Base-by-base conservation (phyloP, 495 filamentous ascomycete genomes). In the Achaetomiella virescens region DNA sequence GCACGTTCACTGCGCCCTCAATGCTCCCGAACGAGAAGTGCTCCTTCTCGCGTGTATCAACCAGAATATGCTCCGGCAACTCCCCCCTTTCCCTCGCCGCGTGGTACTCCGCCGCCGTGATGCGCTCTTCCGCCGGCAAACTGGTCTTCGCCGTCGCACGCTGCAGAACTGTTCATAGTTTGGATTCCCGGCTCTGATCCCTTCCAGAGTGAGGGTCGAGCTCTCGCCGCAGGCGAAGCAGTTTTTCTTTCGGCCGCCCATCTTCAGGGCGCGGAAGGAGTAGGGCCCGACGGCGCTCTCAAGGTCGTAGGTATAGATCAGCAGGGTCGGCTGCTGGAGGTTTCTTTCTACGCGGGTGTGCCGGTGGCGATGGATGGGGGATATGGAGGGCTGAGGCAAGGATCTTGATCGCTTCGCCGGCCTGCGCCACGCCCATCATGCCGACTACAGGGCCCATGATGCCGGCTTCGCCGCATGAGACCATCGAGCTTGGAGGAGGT, bases 381-480 rank as follows among this genome's bases (percentile, higher is more conserved):
- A 56, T 12, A 17, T 67, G 60, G 1, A 75, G 60, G 15, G 63
- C 69, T 0, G 71, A 63, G 0, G 78, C 76, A 18, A 97, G 74
- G 3, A 97, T 66, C 63, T 96, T 95, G 64, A 98, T 86, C 7
- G 91, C 83, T 70, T 97, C 90, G 31, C 91, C 73, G 0, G 93
- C 93, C 71, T 96, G 91, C 38, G 96, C 70, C 2, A 96, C 85
- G 5, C 93, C 93, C 91, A 98, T 96, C 10, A 87, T 81, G 1
- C 93, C 93, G 0, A 98, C 93, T 0, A 96, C 92, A 0, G 93
- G 89, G 0, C 93, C 93, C 8, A 98, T 57, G 38, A 98, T 89
- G 2, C 93, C 93, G 1, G 89, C 90, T 64, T 98, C 93, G 14
- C 91, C 89, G 66, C 93, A 98, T 52, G 82, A 86, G 3, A 87